Evolutionary conservation across 1,284 basidiomycete genomes (phyloP), one percentile per base, ranked within the genome.

Genomic region (Agroathelia rolfsii): DNA sequence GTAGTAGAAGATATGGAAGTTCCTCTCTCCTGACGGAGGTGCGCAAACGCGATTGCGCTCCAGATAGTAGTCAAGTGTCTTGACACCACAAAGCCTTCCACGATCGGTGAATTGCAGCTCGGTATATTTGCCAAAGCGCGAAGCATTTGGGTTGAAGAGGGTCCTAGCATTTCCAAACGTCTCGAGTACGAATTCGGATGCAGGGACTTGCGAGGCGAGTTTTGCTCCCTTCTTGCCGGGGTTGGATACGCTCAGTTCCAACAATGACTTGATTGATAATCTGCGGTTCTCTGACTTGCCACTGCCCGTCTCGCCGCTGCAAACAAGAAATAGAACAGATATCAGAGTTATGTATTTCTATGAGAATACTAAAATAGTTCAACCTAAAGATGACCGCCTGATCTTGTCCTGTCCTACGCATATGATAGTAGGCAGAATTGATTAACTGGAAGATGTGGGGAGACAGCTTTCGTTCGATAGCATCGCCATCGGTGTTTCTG

Each of bases 1-100:
- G 57, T 95, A 93, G 57, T 96, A 94, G 58, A 97, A 95, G 29
- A 94, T 86, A 56, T 97, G 92, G 57, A 97, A 98, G 47, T 94
- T 96, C 16, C 92, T 76, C 56, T 95, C 89, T 35, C 88, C 88
- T 1, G 74, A 82, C 3, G 81, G 81, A 1, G 81, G 75, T 24
- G 76, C 75, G 4, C 83, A 71, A 12, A 94, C 86, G 11, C 88
- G 75, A 38, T 80, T 83, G 28, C 85, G 73, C 56, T 99, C 92
- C 37, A 98, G 73, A 61, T 94, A 96, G 62, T 98, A 98, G 50
- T 97, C 90, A 44, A 97, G 78, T 0, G 88, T 94, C 59, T 97
- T 99, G 51, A 92, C 64, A 43, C 95, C 94, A 34, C 72, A 77
- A 0, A 98, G 62, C 8, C 88, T 73, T 5, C 93, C 93, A 30